Evolutionary conservation across 139 green algal genomes (phyloP).

Genomic region (Chlamydomonas urium): DNA sequence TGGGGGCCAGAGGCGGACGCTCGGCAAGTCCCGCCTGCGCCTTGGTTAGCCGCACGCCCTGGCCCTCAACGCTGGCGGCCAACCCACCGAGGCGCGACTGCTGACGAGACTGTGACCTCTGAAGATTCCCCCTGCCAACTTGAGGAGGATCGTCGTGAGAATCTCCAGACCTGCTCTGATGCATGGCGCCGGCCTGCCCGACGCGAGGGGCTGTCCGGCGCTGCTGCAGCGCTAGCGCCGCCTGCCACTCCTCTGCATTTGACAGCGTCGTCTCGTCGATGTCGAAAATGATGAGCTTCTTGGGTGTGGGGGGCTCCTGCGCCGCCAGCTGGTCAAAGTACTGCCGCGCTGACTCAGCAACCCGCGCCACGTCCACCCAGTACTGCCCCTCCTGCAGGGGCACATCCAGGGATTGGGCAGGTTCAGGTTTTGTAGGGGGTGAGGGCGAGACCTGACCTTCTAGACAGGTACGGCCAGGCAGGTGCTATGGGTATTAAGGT

Average conservation of each 20-base stretch:
- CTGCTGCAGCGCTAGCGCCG: background rate
- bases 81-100: background rate
- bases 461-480: too few species aligned
- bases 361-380: slow-evolving; percentile 3
- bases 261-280: slow-evolving; percentile 52
- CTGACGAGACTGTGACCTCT: too few species aligned
- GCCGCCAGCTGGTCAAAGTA: background rate
- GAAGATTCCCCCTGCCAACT: too few species aligned
- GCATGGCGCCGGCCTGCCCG: too few species aligned
- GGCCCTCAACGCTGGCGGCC: background rate
- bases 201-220: too few species aligned
- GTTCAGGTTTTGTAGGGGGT: too few species aligned
- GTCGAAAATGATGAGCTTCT: slow-evolving; percentile 42
- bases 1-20: background rate
- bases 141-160: too few species aligned
- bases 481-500: too few species aligned
- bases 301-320: background rate
- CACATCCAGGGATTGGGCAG: too few species aligned
- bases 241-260: slow-evolving; percentile 31
- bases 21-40: background rate
- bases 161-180: too few species aligned
- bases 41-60: background rate
- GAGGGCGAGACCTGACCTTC: too few species aligned
- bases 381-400: background rate
- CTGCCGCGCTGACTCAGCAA: slow-evolving; percentile 11